Evolutionary conservation across 305 asterid species (phyloP).

Genomic region (Coffea humblotiana): DNA sequence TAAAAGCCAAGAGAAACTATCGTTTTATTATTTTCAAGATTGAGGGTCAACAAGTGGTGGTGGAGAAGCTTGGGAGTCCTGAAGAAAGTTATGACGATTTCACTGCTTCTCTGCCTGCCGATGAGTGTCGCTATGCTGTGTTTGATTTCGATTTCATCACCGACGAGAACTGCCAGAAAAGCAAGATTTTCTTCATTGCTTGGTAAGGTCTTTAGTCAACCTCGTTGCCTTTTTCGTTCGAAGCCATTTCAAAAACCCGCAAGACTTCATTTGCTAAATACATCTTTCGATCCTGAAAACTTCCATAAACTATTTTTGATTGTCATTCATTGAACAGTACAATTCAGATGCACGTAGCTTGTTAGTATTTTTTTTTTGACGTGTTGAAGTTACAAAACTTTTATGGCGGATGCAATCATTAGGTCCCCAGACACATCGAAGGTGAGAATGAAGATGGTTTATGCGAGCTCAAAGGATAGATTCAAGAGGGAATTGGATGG

Average conservation of each 20-base stretch:
- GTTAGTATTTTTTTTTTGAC: no score
- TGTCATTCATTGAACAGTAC: no score
- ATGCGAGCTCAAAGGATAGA: constrained; percentile 66
- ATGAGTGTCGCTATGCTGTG: constrained; percentile 65
- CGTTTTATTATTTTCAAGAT: constrained; percentile 56
- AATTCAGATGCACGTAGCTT: not conserved
- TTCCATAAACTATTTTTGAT: not conserved
- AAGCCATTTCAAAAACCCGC: not conserved
- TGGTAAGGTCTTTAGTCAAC: constrained; percentile 32
- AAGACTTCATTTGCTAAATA: not conserved
- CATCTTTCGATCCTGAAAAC: not conserved
- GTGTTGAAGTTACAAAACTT: not conserved
- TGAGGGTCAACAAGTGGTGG: constrained; percentile 48
- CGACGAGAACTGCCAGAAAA: constrained; percentile 57
- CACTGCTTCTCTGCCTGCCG: constrained; percentile 45
- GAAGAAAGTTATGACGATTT: constrained; percentile 44
- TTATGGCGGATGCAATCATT: not conserved
- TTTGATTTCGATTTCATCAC: constrained; percentile 61
- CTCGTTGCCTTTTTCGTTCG: not conserved
- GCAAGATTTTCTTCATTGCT: constrained; percentile 65
- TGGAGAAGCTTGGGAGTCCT: constrained; percentile 52
- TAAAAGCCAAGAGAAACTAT: constrained; percentile 53
- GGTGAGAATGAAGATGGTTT: constrained; percentile 68
- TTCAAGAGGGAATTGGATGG: constrained; percentile 67
- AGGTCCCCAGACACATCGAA: constrained; percentile 59